Conservation (phyloP, 2,329 filamentous ascomycete species). For the Allantophomopsis lycopodina region DNA sequence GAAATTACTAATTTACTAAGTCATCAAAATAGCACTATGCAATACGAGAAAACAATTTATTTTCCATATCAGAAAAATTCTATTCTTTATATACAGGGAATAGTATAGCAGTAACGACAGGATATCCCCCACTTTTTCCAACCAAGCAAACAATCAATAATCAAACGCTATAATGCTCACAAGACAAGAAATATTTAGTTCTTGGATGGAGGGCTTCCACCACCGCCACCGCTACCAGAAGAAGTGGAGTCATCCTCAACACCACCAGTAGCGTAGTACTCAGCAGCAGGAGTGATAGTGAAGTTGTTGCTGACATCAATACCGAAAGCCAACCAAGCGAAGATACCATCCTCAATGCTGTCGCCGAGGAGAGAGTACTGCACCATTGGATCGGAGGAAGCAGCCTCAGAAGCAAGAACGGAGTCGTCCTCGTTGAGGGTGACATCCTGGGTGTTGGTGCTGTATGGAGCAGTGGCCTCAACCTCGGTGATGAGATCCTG, state of each 20-base stretch:
- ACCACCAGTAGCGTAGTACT: constrained; percentile 1
- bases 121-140: too few relatives aligned
- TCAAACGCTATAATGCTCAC: too few relatives aligned
- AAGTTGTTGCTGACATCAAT: background rate
- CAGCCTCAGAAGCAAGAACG: constrained; percentile 30
- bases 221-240: too few relatives aligned
- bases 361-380: constrained; percentile 1
- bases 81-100: too few relatives aligned
- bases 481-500: constrained; percentile 41
- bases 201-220: too few relatives aligned
- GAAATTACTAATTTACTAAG: too few relatives aligned
- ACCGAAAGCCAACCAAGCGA: background rate
- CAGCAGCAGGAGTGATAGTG: constrained; percentile 1
- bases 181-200: too few relatives aligned
- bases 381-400: background rate
- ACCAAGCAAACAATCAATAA: too few relatives aligned
- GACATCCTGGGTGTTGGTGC: constrained; percentile 27
- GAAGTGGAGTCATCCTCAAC: background rate
- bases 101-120: too few relatives aligned
- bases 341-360: constrained; percentile 1
- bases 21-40: too few relatives aligned
- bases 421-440: constrained; percentile 34
- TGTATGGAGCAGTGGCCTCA: constrained; percentile 33
- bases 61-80: too few relatives aligned
- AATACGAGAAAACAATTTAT: too few relatives aligned